phyloP scores from a whole-genome alignment of 2,329 filamentous ascomycete species.

The Apiospora koreana region DNA sequence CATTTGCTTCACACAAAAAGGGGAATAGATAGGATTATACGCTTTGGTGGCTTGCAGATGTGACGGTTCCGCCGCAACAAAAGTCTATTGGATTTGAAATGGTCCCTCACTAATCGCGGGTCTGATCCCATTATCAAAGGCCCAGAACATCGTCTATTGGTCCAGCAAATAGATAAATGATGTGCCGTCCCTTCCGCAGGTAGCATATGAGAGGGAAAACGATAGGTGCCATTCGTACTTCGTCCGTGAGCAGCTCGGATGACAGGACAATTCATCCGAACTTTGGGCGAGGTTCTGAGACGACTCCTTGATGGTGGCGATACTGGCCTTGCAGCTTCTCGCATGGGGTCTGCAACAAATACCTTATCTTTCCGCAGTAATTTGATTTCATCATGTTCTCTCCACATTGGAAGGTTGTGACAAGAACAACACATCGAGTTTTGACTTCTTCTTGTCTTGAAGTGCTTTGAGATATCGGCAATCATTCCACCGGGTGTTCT shows the following conservation, averaged over 20 bases:
- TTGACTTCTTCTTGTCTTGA: not conserved
- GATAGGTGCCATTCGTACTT: not conserved
- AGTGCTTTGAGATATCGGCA: not conserved
- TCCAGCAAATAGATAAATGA: not conserved
- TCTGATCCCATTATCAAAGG: not conserved
- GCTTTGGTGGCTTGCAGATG: not conserved
- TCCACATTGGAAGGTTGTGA: not conserved
- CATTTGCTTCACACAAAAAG: not conserved
- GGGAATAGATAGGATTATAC: not conserved
- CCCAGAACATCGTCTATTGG: not conserved
- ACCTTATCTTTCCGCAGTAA: not conserved
- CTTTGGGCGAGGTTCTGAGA: not conserved
- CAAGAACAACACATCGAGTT: not conserved
- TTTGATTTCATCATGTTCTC: not conserved
- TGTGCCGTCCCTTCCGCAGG: not conserved
- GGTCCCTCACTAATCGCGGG: no score
- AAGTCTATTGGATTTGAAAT: not conserved
- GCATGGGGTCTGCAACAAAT: no score
- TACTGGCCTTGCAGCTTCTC: not conserved
- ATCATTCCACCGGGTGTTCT: no score
- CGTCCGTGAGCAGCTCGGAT: not conserved
- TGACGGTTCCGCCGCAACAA: not conserved
- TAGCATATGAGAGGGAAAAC: not conserved
- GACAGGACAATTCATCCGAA: not conserved
- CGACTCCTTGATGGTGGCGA: not conserved